Conservation (phyloP, 108 stramenopile species). For the Skeletonema marinoi region DNA sequence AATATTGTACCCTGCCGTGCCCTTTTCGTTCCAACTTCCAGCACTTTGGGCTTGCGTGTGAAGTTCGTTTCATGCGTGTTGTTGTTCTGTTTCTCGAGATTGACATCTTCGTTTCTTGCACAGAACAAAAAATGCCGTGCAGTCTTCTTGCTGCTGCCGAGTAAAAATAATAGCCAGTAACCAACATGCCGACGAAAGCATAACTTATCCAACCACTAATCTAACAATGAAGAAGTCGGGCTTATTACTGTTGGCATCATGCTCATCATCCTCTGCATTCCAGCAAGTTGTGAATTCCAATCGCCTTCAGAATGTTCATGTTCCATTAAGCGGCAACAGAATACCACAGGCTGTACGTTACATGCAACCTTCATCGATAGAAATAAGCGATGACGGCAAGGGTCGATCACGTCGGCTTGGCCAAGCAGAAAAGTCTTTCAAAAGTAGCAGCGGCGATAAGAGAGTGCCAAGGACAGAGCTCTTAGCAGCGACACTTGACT, state of each 20-base stretch:
- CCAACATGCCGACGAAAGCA: too few species aligned
- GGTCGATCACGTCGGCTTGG: background rate
- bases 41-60: background rate
- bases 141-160: too few species aligned
- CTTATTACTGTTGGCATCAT: background rate
- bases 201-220: too few species aligned
- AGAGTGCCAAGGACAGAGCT: conserved; percentile 2
- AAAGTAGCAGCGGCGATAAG: background rate
- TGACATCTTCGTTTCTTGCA: too few species aligned
- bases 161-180: too few species aligned
- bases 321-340: background rate
- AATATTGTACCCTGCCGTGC: too few species aligned
- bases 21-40: background rate
- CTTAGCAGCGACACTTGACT: conserved; percentile 26
- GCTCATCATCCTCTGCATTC: background rate
- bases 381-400: background rate
- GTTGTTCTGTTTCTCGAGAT: too few species aligned
- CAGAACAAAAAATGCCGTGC: too few species aligned
- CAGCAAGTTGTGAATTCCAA: background rate
- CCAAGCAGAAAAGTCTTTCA: background rate
- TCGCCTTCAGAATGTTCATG: background rate
- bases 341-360: background rate
- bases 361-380: background rate
- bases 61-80: too few species aligned
- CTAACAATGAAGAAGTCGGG: background rate